A percentile compares a stretch with the other conserved stretches of the same genome.
Evolutionary conservation across 345 rosid species (phyloP).

Genomic region (Pugionium cornutum): DNA sequence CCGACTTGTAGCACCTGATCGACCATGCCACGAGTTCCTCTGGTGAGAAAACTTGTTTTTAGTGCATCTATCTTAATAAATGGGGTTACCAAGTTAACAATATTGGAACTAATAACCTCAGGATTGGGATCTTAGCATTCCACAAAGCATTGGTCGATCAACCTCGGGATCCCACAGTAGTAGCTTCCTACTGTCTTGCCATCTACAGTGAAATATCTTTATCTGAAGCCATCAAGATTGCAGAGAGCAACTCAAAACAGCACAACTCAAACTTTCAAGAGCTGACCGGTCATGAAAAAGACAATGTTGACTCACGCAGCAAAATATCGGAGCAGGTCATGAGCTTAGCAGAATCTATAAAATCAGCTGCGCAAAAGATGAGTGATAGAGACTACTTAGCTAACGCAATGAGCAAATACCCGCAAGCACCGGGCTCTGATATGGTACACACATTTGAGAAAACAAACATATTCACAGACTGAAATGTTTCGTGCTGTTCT

Average conservation of each 20-base stretch:
- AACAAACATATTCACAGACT: background rate
- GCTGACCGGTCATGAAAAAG: constrained; percentile 29
- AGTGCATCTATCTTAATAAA: constrained; percentile 3
- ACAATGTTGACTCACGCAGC: constrained; percentile 8
- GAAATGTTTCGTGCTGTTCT: background rate
- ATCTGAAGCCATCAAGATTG: constrained; percentile 50
- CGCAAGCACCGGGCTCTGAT: constrained; percentile 42
- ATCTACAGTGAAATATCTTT: constrained; percentile 39
- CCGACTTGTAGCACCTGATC: constrained; percentile 67
- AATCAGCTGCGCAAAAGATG: constrained; percentile 33
- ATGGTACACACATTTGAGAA: constrained; percentile 22
- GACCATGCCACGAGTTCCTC: constrained; percentile 63
- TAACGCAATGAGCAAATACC: constrained; percentile 42
- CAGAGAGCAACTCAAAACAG: constrained; percentile 46
- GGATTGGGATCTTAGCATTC: constrained; percentile 69
- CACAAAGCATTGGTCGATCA: constrained; percentile 61
- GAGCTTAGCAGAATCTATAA: constrained; percentile 48
- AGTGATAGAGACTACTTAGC: constrained; percentile 36
- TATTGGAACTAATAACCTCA: constrained; percentile 32
- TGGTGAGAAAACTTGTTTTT: constrained; percentile 46
- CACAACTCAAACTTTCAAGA: constrained; percentile 48
- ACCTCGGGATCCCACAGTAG: constrained; percentile 58
- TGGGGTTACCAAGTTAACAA: constrained; percentile 9
- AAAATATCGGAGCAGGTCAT: constrained; percentile 45
- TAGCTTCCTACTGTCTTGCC: constrained; percentile 42